These are phyloP conservation scores for Porcisia hertigi DNA, from an alignment of 208 protist genomes.

Conservation along the genomic window DNA sequence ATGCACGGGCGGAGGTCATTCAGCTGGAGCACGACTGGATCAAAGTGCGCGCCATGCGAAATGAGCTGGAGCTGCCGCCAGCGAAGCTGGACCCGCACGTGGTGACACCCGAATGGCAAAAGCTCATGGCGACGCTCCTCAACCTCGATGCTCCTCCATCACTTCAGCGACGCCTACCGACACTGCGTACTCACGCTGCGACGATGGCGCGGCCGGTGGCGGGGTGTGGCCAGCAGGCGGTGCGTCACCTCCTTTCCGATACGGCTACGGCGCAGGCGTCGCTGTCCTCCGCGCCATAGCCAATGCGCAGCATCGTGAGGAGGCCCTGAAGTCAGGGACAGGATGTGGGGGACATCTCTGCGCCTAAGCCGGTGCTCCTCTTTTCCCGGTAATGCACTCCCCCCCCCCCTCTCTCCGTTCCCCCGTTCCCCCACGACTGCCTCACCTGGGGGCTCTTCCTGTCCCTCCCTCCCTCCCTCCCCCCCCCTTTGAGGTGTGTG, in stretches of 20 bases:
- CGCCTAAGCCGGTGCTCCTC: background rate
- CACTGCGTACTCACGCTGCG: slow-evolving; percentile 15
- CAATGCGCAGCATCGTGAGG: too few species aligned
- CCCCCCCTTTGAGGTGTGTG: background rate
- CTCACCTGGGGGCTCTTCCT: background rate
- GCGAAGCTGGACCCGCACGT: slow-evolving; percentile 16
- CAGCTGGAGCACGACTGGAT: slow-evolving; percentile 46
- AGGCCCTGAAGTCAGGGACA: background rate
- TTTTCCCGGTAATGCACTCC: background rate
- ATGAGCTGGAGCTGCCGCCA: slow-evolving; percentile 54
- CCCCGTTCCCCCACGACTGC: background rate
- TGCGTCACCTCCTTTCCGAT: slow-evolving; percentile 10
- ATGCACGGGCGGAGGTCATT: slow-evolving; percentile 51
- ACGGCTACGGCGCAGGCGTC: background rate
- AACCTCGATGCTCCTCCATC: slow-evolving; percentile 20
- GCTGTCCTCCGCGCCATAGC: background rate
- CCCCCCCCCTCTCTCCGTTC: background rate
- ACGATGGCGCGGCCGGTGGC: slow-evolving; percentile 7
- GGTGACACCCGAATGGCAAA: slow-evolving; percentile 12
- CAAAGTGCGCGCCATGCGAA: slow-evolving; percentile 31
- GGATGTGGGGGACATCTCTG: background rate
- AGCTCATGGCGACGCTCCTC: slow-evolving; percentile 7
- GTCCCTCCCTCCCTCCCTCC: background rate
- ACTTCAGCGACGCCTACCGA: slow-evolving; percentile 29
- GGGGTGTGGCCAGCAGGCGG: slow-evolving; percentile 19